These are phyloP conservation scores for Lactifluus subvellereus DNA, from an alignment of 768 basidiomycete genomes.

Conservation along the genomic window DNA sequence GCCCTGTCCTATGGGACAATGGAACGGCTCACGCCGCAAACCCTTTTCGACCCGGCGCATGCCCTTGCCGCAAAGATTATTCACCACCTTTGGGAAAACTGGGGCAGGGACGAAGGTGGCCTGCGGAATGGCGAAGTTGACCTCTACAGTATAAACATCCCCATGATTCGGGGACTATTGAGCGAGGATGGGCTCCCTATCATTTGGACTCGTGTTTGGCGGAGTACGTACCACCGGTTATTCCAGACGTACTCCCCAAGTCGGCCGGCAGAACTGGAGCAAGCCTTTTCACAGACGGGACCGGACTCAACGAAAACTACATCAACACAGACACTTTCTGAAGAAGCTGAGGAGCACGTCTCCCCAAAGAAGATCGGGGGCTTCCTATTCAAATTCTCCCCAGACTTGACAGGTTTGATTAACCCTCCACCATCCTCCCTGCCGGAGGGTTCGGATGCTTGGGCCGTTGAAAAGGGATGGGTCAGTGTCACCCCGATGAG, in stretches of 20 bases:
- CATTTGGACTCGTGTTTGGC: conserved; percentile 80
- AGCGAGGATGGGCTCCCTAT: conserved; percentile 56
- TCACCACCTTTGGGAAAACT: conserved; percentile 71
- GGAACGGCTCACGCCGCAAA: conserved; percentile 43
- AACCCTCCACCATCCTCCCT: conserved; percentile 50
- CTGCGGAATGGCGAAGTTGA: conserved; percentile 62
- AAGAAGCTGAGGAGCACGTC: not conserved
- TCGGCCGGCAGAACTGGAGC: conserved; percentile 24
- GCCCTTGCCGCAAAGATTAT: conserved; percentile 61
- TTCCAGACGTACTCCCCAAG: conserved; percentile 47
- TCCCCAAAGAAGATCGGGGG: conserved; percentile 10
- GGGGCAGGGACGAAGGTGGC: conserved; percentile 66
- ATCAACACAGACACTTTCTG: conserved; percentile 10
- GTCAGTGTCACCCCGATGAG: conserved; percentile 75
- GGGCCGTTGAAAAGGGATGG: conserved; percentile 66
- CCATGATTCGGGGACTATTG: conserved; percentile 63
- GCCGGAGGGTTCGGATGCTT: conserved; percentile 77
- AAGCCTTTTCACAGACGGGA: conserved; percentile 35
- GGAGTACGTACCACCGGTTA: conserved; percentile 75
- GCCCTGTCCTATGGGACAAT: conserved; percentile 87
- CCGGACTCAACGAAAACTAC: conserved; percentile 37
- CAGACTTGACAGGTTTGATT: conserved; percentile 64
- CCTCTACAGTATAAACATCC: conserved; percentile 84
- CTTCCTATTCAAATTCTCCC: conserved; percentile 71
- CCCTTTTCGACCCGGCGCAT: conserved; percentile 67